Percentiles rank a stretch among this genome's conserved stretches.
Conservation (phyloP, 768 basidiomycete species). For the Omphalotus guepiniiformis region DNA sequence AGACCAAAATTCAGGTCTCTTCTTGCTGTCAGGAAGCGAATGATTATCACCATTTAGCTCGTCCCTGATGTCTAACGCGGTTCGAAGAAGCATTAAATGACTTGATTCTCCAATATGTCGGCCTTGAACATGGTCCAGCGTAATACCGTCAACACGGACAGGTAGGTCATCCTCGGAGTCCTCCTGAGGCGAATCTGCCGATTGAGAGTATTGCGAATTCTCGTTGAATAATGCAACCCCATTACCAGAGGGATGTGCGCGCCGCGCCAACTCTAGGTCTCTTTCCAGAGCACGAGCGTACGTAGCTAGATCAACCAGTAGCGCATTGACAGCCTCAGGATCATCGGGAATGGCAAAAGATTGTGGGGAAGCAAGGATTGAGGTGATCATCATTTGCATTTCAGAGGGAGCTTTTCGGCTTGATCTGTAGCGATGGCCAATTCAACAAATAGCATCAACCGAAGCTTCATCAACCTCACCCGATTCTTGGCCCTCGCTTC, state of each 20-base stretch:
- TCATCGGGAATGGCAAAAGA: conserved; percentile 1
- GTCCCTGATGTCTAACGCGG: conserved; percentile 1
- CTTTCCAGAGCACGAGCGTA: not conserved
- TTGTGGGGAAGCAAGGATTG: conserved; percentile 1
- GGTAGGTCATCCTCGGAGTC: not conserved
- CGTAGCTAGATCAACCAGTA: conserved; percentile 3
- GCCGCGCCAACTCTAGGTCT: not conserved
- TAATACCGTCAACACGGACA: not conserved
- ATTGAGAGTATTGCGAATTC: not conserved
- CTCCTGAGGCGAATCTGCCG: not conserved
- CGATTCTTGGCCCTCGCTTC: conserved; percentile 4
- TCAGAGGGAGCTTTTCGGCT: not conserved
- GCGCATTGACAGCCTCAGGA: not conserved
- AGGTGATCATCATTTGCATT: not conserved
- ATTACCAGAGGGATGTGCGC: not conserved
- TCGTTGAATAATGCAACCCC: not conserved
- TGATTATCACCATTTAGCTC: not conserved
- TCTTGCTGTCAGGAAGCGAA: not conserved
- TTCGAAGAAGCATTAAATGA: conserved; percentile 1
- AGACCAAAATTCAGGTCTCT: conserved; percentile 7
- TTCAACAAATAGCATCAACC: not conserved
- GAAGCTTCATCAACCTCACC: not conserved
- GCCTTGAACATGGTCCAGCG: not conserved
- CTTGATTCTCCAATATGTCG: not conserved
- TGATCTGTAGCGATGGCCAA: not conserved